Percentiles rank a stretch among this genome's conserved stretches.
phyloP scores from a whole-genome alignment of 257 asterid species.

The Petunia axillaris region DNA sequence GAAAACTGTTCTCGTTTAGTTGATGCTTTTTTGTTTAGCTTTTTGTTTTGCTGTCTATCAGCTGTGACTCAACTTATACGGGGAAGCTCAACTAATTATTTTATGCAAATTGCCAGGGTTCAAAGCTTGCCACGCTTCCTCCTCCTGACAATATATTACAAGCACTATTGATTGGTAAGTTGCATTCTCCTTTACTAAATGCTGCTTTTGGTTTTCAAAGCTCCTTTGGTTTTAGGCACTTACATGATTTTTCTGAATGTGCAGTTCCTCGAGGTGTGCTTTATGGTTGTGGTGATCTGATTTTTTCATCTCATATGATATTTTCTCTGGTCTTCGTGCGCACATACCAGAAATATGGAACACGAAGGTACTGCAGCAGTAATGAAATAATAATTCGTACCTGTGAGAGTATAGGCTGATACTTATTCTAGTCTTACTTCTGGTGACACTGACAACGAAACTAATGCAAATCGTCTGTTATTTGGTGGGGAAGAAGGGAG shows the following conservation, averaged over 20 bases:
- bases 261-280: constrained; percentile 93
- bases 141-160: constrained; percentile 69
- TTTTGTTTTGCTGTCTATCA: background rate
- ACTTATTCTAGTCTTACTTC: background rate
- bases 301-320: constrained; percentile 98
- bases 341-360: constrained; percentile 85
- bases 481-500: background rate
- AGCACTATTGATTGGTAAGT: constrained; percentile 66
- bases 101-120: constrained; percentile 58
- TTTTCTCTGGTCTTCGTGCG: constrained; percentile 93
- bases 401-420: background rate
- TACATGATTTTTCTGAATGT: constrained; percentile 24
- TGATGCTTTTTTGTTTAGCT: constrained; percentile 15
- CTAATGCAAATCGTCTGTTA: constrained; percentile 1
- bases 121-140: constrained; percentile 88
- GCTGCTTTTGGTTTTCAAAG: constrained; percentile 14
- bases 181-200: constrained; percentile 3
- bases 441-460: background rate
- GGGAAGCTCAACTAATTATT: background rate
- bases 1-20: constrained; percentile 15
- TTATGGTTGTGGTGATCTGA: constrained; percentile 96
- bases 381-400: background rate
- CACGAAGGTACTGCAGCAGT: constrained; percentile 57
- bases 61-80: background rate
- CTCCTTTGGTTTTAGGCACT: constrained; percentile 20